Evolutionary conservation across 306 rosid genomes (phyloP).

Genomic region (Malus sylvestris): DNA sequence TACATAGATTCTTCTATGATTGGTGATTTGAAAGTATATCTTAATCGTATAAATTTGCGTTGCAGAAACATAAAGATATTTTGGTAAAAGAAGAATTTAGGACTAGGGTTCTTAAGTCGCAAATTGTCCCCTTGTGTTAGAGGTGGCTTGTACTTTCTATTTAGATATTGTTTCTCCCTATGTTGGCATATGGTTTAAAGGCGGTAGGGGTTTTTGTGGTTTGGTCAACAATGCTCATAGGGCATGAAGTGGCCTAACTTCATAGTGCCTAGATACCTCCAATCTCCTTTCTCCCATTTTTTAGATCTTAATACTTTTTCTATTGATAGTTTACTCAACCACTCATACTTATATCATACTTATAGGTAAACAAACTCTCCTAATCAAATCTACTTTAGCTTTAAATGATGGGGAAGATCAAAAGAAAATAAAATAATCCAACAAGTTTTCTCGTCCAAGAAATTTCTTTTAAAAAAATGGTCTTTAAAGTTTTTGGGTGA

Average conservation of each 20-base stretch:
- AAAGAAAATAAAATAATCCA: neutral
- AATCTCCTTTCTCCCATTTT: neutral
- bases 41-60: no score
- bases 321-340: neutral
- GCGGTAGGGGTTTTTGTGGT: no score
- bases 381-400: neutral
- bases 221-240: neutral
- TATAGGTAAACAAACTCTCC: neutral
- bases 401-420: neutral
- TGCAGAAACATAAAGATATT: no score
- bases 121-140: slow-evolving; percentile 13
- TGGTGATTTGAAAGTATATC: no score
- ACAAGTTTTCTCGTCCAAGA: neutral
- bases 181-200: no score
- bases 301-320: neutral
- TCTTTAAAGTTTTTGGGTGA: no score
- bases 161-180: no score
- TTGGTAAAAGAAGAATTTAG: neutral
- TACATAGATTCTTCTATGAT: neutral
- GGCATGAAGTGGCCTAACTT: neutral
- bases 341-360: neutral
- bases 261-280: neutral
- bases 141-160: no score
- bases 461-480: no score
- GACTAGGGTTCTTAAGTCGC: slow-evolving; percentile 53